Evolutionary conservation across 108 stramenopile species (phyloP).

Genomic region (Nannochloropsis gaditana): DNA sequence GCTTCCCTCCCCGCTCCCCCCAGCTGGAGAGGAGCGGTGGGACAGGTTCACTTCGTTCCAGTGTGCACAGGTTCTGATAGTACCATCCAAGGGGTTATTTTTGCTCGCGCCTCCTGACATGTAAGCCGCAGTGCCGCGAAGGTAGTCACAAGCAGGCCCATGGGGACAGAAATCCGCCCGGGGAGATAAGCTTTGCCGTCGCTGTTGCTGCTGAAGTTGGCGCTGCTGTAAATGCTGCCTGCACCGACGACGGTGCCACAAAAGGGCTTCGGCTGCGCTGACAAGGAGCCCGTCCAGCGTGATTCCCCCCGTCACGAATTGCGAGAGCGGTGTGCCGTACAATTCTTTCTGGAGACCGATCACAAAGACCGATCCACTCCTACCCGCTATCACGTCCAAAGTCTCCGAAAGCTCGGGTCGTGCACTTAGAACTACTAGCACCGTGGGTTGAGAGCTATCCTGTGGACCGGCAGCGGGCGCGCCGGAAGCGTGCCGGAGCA

Average conservation of each 20-base stretch:
- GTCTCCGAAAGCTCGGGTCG: not conserved
- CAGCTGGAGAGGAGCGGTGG: too few relatives aligned
- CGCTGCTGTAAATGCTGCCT: not conserved
- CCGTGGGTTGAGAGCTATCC: not conserved
- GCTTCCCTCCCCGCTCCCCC: not conserved
- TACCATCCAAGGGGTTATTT: too few relatives aligned
- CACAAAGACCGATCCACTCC: slow-evolving; percentile 1
- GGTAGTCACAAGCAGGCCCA: not conserved
- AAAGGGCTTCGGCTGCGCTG: not conserved
- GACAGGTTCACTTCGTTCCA: too few relatives aligned
- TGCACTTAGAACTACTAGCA: not conserved
- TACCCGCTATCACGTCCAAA: not conserved
- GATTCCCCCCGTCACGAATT: not conserved
- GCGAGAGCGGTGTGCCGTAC: not conserved
- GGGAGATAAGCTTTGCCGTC: not conserved
- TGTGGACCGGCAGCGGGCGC: not conserved
- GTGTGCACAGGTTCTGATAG: too few relatives aligned
- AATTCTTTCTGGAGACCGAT: not conserved
- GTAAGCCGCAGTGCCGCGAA: not conserved
- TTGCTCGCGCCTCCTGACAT: not conserved
- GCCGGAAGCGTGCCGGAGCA: not conserved
- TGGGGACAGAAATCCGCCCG: not conserved
- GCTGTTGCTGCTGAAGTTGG: not conserved
- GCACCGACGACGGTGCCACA: slow-evolving; percentile 11
- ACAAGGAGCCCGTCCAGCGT: not conserved